Evolutionary conservation across 2,329 filamentous ascomycete species (phyloP).

Genomic region (Myriangium duriaei): DNA sequence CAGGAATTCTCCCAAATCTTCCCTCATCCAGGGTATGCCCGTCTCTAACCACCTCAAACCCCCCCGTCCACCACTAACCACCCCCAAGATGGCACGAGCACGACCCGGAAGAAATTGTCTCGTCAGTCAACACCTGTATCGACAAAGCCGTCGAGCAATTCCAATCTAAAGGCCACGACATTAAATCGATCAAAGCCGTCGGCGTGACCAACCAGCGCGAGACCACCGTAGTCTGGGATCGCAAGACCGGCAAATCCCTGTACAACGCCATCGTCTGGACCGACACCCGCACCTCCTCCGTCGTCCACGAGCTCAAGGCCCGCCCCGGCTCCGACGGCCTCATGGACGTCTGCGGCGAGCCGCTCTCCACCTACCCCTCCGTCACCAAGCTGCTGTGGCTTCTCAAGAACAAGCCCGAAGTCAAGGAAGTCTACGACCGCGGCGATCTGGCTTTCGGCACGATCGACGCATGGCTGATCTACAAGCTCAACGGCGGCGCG

Average conservation of each 20-base stretch:
- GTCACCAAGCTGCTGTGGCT: constrained; percentile 79
- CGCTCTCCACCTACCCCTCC: constrained; percentile 78
- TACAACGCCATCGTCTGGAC: constrained; percentile 85
- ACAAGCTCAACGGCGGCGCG: constrained; percentile 64
- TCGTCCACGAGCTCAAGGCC: constrained; percentile 65
- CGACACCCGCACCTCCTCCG: constrained; percentile 63
- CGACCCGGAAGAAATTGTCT: constrained; percentile 63
- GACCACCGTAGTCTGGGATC: constrained; percentile 77
- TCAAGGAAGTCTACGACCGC: constrained; percentile 63
- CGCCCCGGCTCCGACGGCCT: constrained; percentile 56
- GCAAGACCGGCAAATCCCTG: constrained; percentile 63
- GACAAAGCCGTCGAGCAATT: constrained; percentile 63
- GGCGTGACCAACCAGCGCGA: constrained; percentile 88
- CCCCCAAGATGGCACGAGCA: constrained; percentile 74
- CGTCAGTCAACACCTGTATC: constrained; percentile 67
- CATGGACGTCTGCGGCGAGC: constrained; percentile 61
- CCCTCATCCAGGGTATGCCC: constrained; percentile 65
- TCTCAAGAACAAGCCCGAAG: constrained; percentile 55
- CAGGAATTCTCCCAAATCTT: constrained; percentile 70
- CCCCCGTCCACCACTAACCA: constrained; percentile 6
- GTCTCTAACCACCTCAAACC: not conserved
- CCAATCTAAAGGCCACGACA: constrained; percentile 52
- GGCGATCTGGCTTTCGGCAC: constrained; percentile 72
- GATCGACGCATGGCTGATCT: constrained; percentile 79
- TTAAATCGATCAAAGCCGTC: constrained; percentile 59